Percentiles rank a stretch among this genome's conserved stretches.
phyloP scores from a whole-genome alignment of 2,329 filamentous ascomycete genomes.

The Hymenoscyphus linearis region DNA sequence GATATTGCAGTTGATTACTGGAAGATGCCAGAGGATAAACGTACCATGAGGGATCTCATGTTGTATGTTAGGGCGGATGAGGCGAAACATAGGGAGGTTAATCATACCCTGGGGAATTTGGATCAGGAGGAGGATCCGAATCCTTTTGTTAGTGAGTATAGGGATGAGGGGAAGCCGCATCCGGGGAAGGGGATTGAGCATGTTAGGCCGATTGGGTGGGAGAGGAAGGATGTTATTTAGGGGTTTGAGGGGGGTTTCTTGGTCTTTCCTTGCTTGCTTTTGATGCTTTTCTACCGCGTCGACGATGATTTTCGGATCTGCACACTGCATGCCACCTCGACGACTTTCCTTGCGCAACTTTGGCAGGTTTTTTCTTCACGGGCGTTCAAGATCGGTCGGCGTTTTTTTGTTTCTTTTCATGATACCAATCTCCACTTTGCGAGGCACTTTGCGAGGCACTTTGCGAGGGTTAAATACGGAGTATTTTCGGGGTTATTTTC shows the following conservation, averaged over 20 bases:
- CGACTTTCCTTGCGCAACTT: neutral
- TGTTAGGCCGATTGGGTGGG: constrained; percentile 69
- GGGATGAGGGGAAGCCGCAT: constrained; percentile 60
- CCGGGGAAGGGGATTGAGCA: constrained; percentile 61
- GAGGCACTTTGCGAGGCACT: too few relatives aligned
- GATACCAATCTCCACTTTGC: neutral
- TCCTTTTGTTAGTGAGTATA: constrained; percentile 82
- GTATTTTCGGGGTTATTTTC: too few relatives aligned
- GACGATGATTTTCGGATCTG: neutral
- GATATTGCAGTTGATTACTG: constrained; percentile 90
- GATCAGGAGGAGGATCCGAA: constrained; percentile 83
- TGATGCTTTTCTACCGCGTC: neutral
- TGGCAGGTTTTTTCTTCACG: too few relatives aligned
- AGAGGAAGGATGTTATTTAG: constrained; percentile 69
- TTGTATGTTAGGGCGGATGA: constrained; percentile 89
- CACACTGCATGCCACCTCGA: neutral
- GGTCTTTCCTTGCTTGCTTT: neutral
- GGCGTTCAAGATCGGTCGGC: neutral
- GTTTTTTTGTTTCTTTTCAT: neutral
- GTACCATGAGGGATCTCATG: constrained; percentile 80
- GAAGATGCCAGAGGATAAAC: constrained; percentile 81
- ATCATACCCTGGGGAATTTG: constrained; percentile 91
- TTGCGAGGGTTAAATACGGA: too few relatives aligned
- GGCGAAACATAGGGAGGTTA: constrained; percentile 85
- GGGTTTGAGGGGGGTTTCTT: neutral